phyloP scores from a whole-genome alignment of 495 filamentous ascomycete genomes.

The Tuber aestivum region DNA sequence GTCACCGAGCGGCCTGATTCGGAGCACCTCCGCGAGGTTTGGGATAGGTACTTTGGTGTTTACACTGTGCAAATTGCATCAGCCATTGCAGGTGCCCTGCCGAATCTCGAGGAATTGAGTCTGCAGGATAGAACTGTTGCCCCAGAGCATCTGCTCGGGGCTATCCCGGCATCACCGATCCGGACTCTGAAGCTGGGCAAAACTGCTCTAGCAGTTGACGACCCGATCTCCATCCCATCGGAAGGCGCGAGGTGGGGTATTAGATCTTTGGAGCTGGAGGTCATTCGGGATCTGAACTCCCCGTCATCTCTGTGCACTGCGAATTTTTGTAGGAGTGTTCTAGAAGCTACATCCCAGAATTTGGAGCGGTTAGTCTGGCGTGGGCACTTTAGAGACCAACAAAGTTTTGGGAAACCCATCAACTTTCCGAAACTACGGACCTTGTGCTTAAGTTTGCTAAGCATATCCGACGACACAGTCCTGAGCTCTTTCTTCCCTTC shows the following conservation, averaged over 20 bases:
- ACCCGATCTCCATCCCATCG: background rate
- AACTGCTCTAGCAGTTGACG: constrained; percentile 3
- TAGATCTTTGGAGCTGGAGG: background rate
- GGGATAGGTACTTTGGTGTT: constrained; percentile 11
- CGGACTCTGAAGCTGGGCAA: constrained; percentile 4
- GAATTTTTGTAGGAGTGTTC: constrained; percentile 11
- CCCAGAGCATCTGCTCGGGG: background rate
- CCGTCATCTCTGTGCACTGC: background rate
- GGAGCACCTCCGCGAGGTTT: background rate
- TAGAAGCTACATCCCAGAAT: constrained; percentile 6
- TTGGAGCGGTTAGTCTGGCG: constrained; percentile 10
- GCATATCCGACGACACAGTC: background rate
- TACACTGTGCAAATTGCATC: constrained; percentile 5
- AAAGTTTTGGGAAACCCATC: background rate
- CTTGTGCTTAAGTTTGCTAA: background rate
- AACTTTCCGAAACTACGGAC: constrained; percentile 8
- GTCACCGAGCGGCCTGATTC: background rate
- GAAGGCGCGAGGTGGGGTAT: background rate
- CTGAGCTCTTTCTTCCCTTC: constrained; percentile 7
- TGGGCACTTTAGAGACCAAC: background rate
- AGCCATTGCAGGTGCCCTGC: background rate
- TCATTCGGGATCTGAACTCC: background rate
- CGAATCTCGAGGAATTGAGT: constrained; percentile 11
- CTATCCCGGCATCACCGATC: constrained; percentile 5
- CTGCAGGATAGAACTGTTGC: constrained; percentile 11